Percentiles rank a stretch among this genome's conserved stretches.
phyloP scores from a whole-genome alignment of 108 stramenopile genomes.

The Cyclotella atomus region DNA sequence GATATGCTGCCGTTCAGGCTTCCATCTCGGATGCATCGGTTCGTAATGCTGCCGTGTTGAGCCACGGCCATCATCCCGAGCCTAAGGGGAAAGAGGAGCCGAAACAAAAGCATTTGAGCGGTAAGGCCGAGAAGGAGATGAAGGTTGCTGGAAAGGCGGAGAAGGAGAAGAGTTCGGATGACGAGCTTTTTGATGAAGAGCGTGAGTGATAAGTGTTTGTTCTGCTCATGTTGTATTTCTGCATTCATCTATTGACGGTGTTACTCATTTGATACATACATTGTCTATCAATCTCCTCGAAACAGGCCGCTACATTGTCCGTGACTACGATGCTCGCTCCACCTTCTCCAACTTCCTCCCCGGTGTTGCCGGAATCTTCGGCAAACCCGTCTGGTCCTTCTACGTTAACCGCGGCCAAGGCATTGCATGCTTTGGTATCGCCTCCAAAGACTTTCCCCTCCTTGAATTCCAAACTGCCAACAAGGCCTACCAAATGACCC shows the following conservation, averaged over 20 bases:
- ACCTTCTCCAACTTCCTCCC: slow-evolving; percentile 89
- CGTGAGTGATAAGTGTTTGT: slow-evolving; percentile 15
- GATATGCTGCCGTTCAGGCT: background rate
- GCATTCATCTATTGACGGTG: background rate
- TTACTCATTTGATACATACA: background rate
- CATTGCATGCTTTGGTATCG: slow-evolving; percentile 85
- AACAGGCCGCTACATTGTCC: slow-evolving; percentile 80
- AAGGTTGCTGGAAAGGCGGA: background rate
- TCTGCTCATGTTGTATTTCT: no score
- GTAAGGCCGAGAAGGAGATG: background rate
- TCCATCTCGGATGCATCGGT: background rate
- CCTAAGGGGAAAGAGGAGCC: background rate
- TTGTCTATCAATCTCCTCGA: background rate
- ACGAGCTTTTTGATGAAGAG: slow-evolving; percentile 12
- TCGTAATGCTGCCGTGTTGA: background rate
- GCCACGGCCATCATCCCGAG: background rate
- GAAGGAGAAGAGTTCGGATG: background rate
- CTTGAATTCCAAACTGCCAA: slow-evolving; percentile 94
- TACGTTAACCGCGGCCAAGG: slow-evolving; percentile 97
- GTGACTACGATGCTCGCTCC: slow-evolving; percentile 84
- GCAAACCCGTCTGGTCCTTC: slow-evolving; percentile 93
- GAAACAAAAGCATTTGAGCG: background rate
- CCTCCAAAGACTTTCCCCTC: slow-evolving; percentile 90
- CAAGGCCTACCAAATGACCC: slow-evolving; percentile 94
- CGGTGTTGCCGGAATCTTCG: slow-evolving; percentile 88